Evolutionary conservation across 257 asterid species (phyloP).

Genomic region (Eustoma russellianum): DNA sequence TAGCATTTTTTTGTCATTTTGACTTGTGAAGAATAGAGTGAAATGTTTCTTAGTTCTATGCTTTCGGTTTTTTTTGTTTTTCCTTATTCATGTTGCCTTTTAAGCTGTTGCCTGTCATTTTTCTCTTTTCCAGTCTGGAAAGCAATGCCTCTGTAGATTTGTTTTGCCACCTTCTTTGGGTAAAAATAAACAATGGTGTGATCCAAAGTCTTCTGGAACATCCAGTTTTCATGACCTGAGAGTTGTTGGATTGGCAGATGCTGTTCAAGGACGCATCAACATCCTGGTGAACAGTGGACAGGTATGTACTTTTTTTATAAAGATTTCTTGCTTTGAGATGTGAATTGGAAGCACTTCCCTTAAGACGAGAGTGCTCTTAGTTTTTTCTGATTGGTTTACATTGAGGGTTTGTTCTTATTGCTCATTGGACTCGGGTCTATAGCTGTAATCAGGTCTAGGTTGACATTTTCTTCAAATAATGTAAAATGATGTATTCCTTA

Average conservation of each 20-base stretch:
- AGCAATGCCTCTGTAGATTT: constrained; percentile 79
- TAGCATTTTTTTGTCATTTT: no score
- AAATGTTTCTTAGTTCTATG: no score
- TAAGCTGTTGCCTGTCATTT: background rate
- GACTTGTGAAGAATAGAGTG: no score
- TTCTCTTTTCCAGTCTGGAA: constrained; percentile 55
- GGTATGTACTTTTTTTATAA: constrained; percentile 34
- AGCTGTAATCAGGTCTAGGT: no score
- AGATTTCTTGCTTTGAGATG: background rate
- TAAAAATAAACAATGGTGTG: constrained; percentile 25
- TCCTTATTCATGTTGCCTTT: background rate
- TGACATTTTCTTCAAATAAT: no score
- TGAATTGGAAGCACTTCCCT: background rate
- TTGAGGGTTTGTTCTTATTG: background rate
- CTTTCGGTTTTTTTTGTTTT: background rate
- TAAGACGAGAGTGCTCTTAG: background rate
- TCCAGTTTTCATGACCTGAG: constrained; percentile 29
- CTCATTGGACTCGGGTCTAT: no score
- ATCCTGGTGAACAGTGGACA: constrained; percentile 52
- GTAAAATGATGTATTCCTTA: no score
- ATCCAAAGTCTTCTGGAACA: constrained; percentile 22
- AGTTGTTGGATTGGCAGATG: constrained; percentile 65
- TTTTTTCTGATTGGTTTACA: background rate
- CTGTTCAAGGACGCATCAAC: constrained; percentile 77
- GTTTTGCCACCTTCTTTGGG: constrained; percentile 45